Percentiles rank a stretch among this genome's conserved stretches.
Evolutionary conservation across 2,329 filamentous ascomycete genomes (phyloP).

Genomic region (Botrytis elliptica): DNA sequence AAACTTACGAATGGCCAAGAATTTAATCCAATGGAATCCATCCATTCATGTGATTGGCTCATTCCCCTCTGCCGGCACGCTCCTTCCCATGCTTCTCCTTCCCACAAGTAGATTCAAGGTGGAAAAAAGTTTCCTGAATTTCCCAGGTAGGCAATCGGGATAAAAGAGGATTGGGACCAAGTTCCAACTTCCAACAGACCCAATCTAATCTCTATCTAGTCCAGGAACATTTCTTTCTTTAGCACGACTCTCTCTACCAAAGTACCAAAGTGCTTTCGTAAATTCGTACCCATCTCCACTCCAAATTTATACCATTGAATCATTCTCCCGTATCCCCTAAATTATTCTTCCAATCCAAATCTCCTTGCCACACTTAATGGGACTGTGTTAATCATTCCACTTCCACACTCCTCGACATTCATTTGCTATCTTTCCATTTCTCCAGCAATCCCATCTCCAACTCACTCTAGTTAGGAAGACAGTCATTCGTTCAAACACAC

Average conservation of each 20-base stretch:
- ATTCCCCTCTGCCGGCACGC: neutral
- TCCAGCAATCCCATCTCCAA: neutral
- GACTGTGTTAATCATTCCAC: neutral
- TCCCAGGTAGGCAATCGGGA: neutral
- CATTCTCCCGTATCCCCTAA: slow-evolving; percentile 12
- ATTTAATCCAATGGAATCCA: neutral
- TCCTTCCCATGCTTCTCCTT: neutral
- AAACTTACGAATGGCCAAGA: neutral
- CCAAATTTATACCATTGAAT: neutral
- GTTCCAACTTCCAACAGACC: neutral
- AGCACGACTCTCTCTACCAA: neutral
- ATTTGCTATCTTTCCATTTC: neutral
- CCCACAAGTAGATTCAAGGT: neutral
- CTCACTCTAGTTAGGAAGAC: neutral
- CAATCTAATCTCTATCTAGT: slow-evolving; percentile 11
- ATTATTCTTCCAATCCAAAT: slow-evolving; percentile 11
- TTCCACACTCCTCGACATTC: neutral
- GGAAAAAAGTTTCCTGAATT: neutral
- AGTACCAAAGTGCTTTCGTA: neutral
- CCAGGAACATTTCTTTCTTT: neutral
- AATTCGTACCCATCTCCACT: neutral
- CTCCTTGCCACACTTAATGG: slow-evolving; percentile 12
- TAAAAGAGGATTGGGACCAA: neutral
- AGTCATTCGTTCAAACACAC: slow-evolving; percentile 10
- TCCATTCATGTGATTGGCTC: neutral